Base-by-base conservation (phyloP, 2,329 filamentous ascomycete genomes). In the Ceratocystis albifundus region DNA sequence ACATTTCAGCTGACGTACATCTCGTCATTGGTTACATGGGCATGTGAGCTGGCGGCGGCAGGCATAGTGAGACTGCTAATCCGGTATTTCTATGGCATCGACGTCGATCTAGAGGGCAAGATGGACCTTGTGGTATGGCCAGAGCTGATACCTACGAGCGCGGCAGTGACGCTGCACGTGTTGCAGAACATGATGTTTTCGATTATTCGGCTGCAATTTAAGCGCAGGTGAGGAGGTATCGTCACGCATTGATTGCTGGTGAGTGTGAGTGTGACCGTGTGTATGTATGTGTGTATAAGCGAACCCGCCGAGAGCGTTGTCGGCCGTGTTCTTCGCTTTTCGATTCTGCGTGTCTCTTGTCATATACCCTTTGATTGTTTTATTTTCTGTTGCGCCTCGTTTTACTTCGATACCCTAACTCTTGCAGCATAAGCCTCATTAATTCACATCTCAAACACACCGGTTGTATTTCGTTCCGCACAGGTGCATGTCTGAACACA, bases 171-270 rank as follows among this genome's bases (percentile, higher is more conserved):
- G 76, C 76, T 88, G 72, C 85, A 88, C 71, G 85, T 88, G 63
- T 72, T 88, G 74, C 85, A 88, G 75, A 88, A 88, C 73, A 88
- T 88, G 85, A 74, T 88, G 66, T 88, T 88, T 75, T 85, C 83
- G 59, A 88, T 88, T 71, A 82, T 87, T 45, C 80, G 85, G 69
- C 75, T 88, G 71, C 80, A 83, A 69, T 88, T 88, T 70, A 77
- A 74, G 45, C 75, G 69, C 73, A 22, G 36, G 5, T 64, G 46
- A 64, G 48, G 48, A n/a, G n/a, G n/a, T n/a, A n/a, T n/a, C 6
- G 12, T 32, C 30, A 41, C 12, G 12, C 4, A 32, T 32, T 7
- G 30, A 8, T 32, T 32, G 10, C 12, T 10, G 12, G 36, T 41
- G 36, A 12, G 10, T 41, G 10, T 12, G 36, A 4, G 36, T 15